Percentiles rank a stretch among this genome's conserved stretches.
Conservation (phyloP, 768 basidiomycete species). For the Mycena vitilis region DNA sequence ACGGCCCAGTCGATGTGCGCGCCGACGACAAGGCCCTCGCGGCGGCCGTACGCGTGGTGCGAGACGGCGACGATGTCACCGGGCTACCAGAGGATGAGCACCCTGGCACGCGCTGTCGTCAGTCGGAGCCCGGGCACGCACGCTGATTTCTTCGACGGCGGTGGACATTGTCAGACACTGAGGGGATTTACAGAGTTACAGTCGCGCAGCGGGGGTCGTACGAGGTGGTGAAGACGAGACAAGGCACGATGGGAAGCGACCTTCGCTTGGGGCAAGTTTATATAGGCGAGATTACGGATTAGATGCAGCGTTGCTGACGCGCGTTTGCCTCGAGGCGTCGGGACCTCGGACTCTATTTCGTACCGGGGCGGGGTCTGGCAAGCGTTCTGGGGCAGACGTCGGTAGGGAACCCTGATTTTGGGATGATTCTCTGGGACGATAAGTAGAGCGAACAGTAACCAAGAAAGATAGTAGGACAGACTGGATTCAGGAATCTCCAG, state of each 20-base stretch:
- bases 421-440: neutral
- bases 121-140: neutral
- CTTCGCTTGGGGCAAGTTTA: conserved; percentile 16
- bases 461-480: neutral
- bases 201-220: neutral
- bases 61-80: conserved; percentile 86
- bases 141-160: conserved; percentile 26
- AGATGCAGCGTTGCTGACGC: conserved; percentile 44
- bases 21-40: conserved; percentile 85
- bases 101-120: too few relatives aligned
- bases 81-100: conserved; percentile 54
- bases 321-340: conserved; percentile 48
- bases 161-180: conserved; percentile 17
- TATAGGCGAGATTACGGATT: conserved; percentile 32
- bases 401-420: neutral
- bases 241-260: conserved; percentile 13
- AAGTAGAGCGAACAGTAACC: neutral
- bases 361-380: neutral
- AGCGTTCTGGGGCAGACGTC: neutral
- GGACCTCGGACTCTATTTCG: conserved; percentile 19
- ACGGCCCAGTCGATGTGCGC: conserved; percentile 78
- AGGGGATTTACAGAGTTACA: neutral
- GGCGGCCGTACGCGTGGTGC: conserved; percentile 69
- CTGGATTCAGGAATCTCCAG: neutral
- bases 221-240: conserved; percentile 5